These are phyloP conservation scores for Trichoderma cornu-damae DNA, from an alignment of 2,329 filamentous ascomycete genomes.

Conservation along the genomic window DNA sequence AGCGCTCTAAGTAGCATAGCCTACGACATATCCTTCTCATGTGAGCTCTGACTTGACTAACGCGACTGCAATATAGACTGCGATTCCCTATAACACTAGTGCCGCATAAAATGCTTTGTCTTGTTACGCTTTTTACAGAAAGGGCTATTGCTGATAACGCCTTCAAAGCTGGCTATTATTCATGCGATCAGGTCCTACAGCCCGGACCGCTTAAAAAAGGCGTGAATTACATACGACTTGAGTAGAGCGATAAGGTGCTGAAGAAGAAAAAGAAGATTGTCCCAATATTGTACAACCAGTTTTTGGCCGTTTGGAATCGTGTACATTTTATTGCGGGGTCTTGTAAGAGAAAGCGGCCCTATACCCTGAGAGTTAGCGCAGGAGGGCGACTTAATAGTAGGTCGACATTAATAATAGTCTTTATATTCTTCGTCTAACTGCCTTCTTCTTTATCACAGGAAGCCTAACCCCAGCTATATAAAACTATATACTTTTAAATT, in stretches of 20 bases:
- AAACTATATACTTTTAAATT: slow-evolving; percentile 9
- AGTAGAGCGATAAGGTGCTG: slow-evolving; percentile 5
- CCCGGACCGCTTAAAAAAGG: slow-evolving; percentile 3
- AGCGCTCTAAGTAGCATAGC: slow-evolving; percentile 11
- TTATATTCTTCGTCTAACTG: neutral
- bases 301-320: slow-evolving; percentile 6
- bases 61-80: neutral
- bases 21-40: neutral
- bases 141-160: slow-evolving; percentile 11
- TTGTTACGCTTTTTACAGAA: slow-evolving; percentile 3
- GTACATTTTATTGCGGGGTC: slow-evolving; percentile 1
- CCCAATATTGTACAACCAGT: slow-evolving; percentile 8
- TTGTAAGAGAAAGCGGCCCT: slow-evolving; percentile 1
- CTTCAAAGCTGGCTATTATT: slow-evolving; percentile 14
- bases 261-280: neutral
- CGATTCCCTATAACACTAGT: neutral
- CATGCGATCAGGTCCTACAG: slow-evolving; percentile 10
- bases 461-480: neutral
- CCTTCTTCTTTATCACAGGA: slow-evolving; percentile 2
- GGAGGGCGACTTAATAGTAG: slow-evolving; percentile 2
- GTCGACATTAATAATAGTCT: neutral
- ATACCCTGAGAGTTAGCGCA: slow-evolving; percentile 4
- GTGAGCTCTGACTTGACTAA: neutral
- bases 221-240: slow-evolving; percentile 1
- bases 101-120: slow-evolving; percentile 8